Evolutionary conservation across 768 basidiomycete species (phyloP).

Genomic region (Auriscalpium vulgare): DNA sequence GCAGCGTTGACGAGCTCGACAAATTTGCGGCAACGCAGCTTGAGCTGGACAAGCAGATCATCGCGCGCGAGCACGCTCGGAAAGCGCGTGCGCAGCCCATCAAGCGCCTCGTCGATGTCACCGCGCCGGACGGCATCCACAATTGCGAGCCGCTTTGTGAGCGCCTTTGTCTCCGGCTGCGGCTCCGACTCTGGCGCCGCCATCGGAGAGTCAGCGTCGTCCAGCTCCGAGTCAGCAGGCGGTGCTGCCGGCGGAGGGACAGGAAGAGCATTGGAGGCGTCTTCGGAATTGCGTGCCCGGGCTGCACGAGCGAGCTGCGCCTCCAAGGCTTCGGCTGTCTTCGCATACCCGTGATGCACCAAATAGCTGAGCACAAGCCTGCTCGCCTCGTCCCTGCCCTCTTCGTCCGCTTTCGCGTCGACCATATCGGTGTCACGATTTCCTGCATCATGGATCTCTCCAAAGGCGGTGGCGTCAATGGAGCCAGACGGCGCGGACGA

Average conservation of each 20-base stretch:
- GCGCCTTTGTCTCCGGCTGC: conserved; percentile 31
- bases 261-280: conserved; percentile 11
- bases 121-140: conserved; percentile 62
- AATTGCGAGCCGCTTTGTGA: conserved; percentile 62
- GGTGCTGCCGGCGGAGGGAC: conserved; percentile 9
- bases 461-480: neutral
- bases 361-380: conserved; percentile 75
- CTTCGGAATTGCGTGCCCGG: neutral
- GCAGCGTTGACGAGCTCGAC: conserved; percentile 48
- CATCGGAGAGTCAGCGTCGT: conserved; percentile 9
- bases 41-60: conserved; percentile 67
- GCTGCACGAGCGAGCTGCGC: conserved; percentile 28
- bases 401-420: conserved; percentile 39
- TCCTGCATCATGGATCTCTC: conserved; percentile 10
- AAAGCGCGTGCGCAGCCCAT: conserved; percentile 45
- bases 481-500: conserved; percentile 3
- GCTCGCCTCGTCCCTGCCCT: conserved; percentile 33
- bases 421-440: conserved; percentile 12
- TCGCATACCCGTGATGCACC: conserved; percentile 76
- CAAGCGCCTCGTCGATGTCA: conserved; percentile 62
- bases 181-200: conserved; percentile 19
- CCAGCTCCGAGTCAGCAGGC: neutral
- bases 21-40: conserved; percentile 77
- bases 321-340: conserved; percentile 61
- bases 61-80: conserved; percentile 61